These are phyloP conservation scores for Solanum corneliomulleri DNA, from an alignment of 257 asterid genomes.

Conservation along the genomic window DNA sequence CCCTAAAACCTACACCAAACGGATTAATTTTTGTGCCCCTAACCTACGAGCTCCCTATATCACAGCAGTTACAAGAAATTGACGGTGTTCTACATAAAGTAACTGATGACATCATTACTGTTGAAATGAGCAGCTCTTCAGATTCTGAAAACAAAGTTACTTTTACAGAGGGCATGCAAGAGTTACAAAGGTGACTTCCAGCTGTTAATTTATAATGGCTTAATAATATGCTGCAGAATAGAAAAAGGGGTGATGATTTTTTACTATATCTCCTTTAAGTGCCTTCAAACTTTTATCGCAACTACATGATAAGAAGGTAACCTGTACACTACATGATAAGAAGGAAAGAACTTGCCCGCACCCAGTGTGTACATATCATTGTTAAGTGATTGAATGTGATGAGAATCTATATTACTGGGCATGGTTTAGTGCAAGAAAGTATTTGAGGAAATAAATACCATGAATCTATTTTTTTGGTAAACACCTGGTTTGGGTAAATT, in stretches of 20 bases:
- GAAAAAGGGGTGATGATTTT: background rate
- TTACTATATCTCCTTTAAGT: background rate
- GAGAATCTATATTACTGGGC: background rate
- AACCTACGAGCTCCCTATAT: slow-evolving; percentile 47
- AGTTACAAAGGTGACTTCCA: slow-evolving; percentile 53
- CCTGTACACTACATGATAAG: background rate
- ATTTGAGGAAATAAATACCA: background rate
- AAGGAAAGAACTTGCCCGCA: background rate
- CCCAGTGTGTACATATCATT: background rate
- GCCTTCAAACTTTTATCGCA: background rate
- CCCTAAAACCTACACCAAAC: slow-evolving; percentile 57
- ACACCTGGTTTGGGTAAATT: background rate
- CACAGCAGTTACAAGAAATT: slow-evolving; percentile 67
- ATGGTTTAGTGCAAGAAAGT: background rate
- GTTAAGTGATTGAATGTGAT: background rate
- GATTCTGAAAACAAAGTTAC: slow-evolving; percentile 35
- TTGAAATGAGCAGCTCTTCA: slow-evolving; percentile 53
- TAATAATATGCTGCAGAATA: background rate
- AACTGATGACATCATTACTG: slow-evolving; percentile 82
- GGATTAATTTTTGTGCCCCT: slow-evolving; percentile 84
- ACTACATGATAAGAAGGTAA: background rate
- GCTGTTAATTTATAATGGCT: background rate
- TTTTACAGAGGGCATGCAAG: slow-evolving; percentile 59
- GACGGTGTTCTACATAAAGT: slow-evolving; percentile 89
- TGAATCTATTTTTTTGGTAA: background rate